These are phyloP conservation scores for Exserohilum rostratum DNA, from an alignment of 2,329 filamentous ascomycete genomes.

Conservation along the genomic window DNA sequence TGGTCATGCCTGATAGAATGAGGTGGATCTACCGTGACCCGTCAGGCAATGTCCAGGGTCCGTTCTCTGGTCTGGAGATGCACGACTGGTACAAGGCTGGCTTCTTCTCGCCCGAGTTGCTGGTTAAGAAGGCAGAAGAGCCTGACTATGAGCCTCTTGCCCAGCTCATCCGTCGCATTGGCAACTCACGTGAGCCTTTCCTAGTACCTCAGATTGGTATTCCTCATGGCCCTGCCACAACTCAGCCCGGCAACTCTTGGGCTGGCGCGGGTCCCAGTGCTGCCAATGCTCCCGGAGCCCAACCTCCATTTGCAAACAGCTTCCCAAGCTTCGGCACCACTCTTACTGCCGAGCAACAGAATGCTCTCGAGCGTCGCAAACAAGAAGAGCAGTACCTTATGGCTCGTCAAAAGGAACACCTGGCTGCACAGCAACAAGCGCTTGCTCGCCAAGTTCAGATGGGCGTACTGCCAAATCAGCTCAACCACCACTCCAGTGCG, in stretches of 20 bases:
- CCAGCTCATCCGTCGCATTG: conserved; percentile 92
- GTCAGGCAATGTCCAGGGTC: conserved; percentile 88
- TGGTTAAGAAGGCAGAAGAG: conserved; percentile 95
- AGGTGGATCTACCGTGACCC: conserved; percentile 98
- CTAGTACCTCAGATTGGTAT: conserved; percentile 96
- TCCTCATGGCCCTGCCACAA: conserved; percentile 77
- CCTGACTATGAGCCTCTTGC: conserved; percentile 92
- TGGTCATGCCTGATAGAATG: conserved; percentile 99
- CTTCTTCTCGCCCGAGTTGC: conserved; percentile 92
- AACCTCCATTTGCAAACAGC: conserved; percentile 86
- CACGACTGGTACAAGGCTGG: conserved; percentile 99
- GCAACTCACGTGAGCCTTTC: conserved; percentile 96
- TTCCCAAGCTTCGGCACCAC: conserved; percentile 98
- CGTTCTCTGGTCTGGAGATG: conserved; percentile 97
- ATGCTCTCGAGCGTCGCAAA: conserved; percentile 93
- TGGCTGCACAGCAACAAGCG: conserved; percentile 83
- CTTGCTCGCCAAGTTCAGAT: conserved; percentile 72
- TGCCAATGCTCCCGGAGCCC: conserved; percentile 53
- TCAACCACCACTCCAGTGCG: conserved; percentile 93
- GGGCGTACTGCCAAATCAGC: conserved; percentile 61
- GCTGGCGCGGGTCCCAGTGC: conserved; percentile 44
- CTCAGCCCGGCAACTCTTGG: conserved; percentile 54
- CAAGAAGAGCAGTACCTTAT: conserved; percentile 98
- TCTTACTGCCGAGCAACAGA: conserved; percentile 95
- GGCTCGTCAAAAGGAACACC: conserved; percentile 91